These are phyloP conservation scores for Dichotomocladium elegans DNA, from an alignment of 371 early-diverging fungal genomes.

Conservation along the genomic window DNA sequence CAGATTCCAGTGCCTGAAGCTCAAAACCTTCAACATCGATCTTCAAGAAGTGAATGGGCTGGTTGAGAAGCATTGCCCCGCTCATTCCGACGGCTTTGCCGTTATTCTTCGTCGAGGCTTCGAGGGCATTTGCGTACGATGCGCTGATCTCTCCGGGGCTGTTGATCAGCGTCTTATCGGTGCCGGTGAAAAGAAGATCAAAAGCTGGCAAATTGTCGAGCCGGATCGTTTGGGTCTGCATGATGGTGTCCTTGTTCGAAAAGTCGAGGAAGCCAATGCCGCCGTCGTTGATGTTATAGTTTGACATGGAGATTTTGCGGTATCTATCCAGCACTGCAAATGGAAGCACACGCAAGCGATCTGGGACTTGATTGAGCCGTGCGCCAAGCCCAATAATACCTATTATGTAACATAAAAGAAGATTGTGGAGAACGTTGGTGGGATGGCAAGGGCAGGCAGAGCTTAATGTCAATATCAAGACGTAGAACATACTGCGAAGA, in stretches of 20 bases:
- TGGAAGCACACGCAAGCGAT: constrained; percentile 37
- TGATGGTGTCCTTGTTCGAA: constrained; percentile 5
- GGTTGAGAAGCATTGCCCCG: constrained; percentile 20
- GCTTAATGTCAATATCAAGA: neutral
- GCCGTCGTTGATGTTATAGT: constrained; percentile 33
- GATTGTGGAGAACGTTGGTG: neutral
- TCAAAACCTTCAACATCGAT: constrained; percentile 50
- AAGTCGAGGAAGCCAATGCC: constrained; percentile 40
- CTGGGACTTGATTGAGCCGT: constrained; percentile 31
- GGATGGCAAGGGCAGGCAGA: too few relatives aligned
- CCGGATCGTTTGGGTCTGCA: constrained; percentile 42
- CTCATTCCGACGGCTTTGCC: neutral
- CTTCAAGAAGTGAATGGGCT: constrained; percentile 46
- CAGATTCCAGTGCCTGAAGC: constrained; percentile 34
- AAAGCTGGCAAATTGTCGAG: constrained; percentile 34
- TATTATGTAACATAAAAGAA: constrained; percentile 1
- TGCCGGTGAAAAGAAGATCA: constrained; percentile 18
- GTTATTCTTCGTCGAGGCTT: constrained; percentile 3
- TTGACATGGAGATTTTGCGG: constrained; percentile 37
- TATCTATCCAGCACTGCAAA: constrained; percentile 42
- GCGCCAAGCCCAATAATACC: constrained; percentile 41
- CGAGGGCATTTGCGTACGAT: constrained; percentile 19
- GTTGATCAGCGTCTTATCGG: constrained; percentile 6
- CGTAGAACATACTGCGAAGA: constrained; percentile 24
- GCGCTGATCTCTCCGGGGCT: constrained; percentile 21